Evolutionary conservation across 305 asterid genomes (phyloP).

Genomic region (Fraxinus sp.): DNA sequence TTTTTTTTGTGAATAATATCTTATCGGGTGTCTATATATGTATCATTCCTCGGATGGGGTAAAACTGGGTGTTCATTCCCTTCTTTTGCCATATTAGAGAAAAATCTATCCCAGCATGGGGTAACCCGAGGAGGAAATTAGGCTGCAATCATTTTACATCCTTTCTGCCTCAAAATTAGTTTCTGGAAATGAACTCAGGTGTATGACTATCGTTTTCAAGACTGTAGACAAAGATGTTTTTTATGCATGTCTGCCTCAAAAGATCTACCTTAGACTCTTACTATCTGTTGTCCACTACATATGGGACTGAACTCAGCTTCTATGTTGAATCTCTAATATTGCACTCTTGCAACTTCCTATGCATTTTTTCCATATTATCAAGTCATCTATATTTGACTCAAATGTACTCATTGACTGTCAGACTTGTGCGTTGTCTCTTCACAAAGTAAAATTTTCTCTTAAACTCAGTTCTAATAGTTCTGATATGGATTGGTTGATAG

Average conservation of each 20-base stretch:
- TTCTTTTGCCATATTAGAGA: background rate
- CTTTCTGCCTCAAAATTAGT: background rate
- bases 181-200: background rate
- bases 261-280: background rate
- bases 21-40: background rate
- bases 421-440: background rate
- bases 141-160: background rate
- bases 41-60: background rate
- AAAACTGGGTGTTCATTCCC: background rate
- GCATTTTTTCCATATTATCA: background rate
- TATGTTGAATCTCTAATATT: background rate
- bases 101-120: background rate
- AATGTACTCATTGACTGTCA: background rate
- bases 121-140: background rate
- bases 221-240: background rate
- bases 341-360: background rate
- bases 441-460: background rate
- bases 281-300: background rate
- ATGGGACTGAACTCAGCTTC: background rate
- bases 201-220: background rate
- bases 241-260: background rate
- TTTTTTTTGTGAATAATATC: background rate
- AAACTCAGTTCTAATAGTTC: background rate
- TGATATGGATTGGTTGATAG: conserved; percentile 35
- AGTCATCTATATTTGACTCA: background rate